A percentile compares a stretch with the other conserved stretches of the same genome.
Conservation (phyloP, 2,329 filamentous ascomycete genomes). For the Aspergillus oerlinghausenensis region DNA sequence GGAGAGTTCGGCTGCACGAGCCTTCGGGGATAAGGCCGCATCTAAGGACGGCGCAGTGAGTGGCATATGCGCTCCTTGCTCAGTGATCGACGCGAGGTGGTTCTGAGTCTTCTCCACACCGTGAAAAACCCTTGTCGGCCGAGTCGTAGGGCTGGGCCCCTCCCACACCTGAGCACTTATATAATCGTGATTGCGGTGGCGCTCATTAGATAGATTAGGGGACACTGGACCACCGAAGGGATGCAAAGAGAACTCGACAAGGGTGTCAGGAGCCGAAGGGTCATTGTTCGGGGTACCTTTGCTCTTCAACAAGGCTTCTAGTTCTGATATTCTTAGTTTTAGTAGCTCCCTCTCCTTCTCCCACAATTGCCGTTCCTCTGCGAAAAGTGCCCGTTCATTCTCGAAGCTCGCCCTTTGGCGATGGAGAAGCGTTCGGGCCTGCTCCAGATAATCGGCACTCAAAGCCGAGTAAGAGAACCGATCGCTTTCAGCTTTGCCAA, state of each 20-base stretch:
- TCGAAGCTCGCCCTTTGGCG: slow-evolving; percentile 37
- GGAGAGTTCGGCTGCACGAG: slow-evolving; percentile 29
- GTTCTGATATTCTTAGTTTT: slow-evolving; percentile 37
- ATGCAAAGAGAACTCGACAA: slow-evolving; percentile 6
- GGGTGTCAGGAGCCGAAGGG: slow-evolving; percentile 8
- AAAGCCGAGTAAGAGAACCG: slow-evolving; percentile 19
- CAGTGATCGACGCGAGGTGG: slow-evolving; percentile 24
- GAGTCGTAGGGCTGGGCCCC: slow-evolving; percentile 36
- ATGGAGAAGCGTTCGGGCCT: slow-evolving; percentile 37
- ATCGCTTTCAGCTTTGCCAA: slow-evolving; percentile 16
- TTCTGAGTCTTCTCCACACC: slow-evolving; percentile 27
- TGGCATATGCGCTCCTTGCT: slow-evolving; percentile 24
- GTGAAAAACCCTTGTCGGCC: slow-evolving; percentile 42
- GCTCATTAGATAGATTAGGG: neutral
- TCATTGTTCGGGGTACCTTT: slow-evolving; percentile 6
- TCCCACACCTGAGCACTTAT: slow-evolving; percentile 39
- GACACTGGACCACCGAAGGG: slow-evolving; percentile 14
- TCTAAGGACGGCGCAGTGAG: slow-evolving; percentile 31
- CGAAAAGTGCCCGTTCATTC: slow-evolving; percentile 37
- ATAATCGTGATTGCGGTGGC: slow-evolving; percentile 2
- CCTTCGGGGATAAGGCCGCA: slow-evolving; percentile 36
- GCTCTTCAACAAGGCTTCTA: slow-evolving; percentile 32
- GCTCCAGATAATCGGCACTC: slow-evolving; percentile 37
- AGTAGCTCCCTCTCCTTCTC: slow-evolving; percentile 40
- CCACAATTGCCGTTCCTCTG: slow-evolving; percentile 42